Conservation (phyloP, 2,329 filamentous ascomycete genomes). For the Talaromyces sp. region DNA sequence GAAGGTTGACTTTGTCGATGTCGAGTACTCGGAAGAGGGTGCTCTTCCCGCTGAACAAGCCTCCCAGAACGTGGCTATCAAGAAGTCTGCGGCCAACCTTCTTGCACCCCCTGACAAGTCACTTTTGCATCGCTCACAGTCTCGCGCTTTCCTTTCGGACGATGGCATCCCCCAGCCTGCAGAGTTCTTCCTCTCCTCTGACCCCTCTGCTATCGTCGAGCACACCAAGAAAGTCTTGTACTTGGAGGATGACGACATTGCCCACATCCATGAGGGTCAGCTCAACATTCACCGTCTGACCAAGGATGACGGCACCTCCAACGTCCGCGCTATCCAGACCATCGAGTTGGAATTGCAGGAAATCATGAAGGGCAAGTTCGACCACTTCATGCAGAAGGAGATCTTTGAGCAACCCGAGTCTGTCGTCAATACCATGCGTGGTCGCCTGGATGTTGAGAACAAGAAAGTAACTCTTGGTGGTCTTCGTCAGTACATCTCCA, state of each 20-base stretch:
- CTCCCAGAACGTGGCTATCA: slow-evolving; percentile 92
- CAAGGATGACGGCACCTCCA: slow-evolving; percentile 94
- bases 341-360: slow-evolving; percentile 98
- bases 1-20: slow-evolving; percentile 99
- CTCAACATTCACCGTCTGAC: slow-evolving; percentile 97
- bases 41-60: slow-evolving; percentile 87
- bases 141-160: slow-evolving; percentile 96
- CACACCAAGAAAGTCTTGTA: slow-evolving; percentile 99
- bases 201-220: slow-evolving; percentile 96
- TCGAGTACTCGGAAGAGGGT: slow-evolving; percentile 89
- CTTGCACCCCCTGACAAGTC: slow-evolving; percentile 95
- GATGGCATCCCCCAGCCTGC: slow-evolving; percentile 96
- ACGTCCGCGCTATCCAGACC: slow-evolving; percentile 96
- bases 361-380: slow-evolving; percentile 99
- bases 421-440: slow-evolving; percentile 99
- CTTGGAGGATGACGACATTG: slow-evolving; percentile 98
- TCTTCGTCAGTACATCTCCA: slow-evolving; percentile 90
- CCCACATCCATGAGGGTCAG: slow-evolving; percentile 97
- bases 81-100: slow-evolving; percentile 72
- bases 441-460: slow-evolving; percentile 87
- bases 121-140: slow-evolving; percentile 95
- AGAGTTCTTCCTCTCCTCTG: slow-evolving; percentile 98
- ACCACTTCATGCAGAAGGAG: slow-evolving; percentile 99
- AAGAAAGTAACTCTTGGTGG: slow-evolving; percentile 95
- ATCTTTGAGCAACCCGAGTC: slow-evolving; percentile 99